Base-by-base conservation (phyloP, 2,329 filamentous ascomycete genomes). In the Colletotrichum karsti region DNA sequence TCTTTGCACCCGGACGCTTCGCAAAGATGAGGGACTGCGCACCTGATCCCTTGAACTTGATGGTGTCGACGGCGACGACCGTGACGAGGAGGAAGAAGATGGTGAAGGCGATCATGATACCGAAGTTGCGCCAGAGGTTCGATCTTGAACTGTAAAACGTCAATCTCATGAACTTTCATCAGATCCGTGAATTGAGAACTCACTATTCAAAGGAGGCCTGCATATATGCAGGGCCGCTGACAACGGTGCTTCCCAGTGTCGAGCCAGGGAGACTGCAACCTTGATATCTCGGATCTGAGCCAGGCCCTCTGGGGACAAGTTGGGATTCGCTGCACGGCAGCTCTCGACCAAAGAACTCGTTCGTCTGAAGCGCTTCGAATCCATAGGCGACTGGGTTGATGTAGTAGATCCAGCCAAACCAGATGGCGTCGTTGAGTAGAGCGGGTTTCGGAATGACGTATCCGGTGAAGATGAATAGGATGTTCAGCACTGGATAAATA, bases 101-200 rank as follows among this genome's bases (percentile, higher is more conserved):
- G 1, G 89, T 87, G 71, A 93, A 96, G 0, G 91, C 93, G 72
- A 95, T 89, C 1, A 96, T 79, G 4, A 95, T 90, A 33, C 91
- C 93, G 73, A 93, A 94, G 76, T 95, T 94, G 4, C 93, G 89
- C 91, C 91, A 93, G 7, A 91, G 79, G 72, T 93, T 86, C 1
- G 80, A 78, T 2, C 85, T 79, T 5, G 79, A 81, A 74, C 67
- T 70, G n/a, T 18, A 13, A 8, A 1, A 2, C 4, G 12, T 65
- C 4, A 67, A 60, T 9, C 33, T 3, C 7, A 13, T 3, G 7
- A 2, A 4, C 8, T 4, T 10, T 1, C 5, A 13, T 46, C 42
- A 4, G 15, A 6, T 24, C 26, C 12, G 10, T 0, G 20, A 44
- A 13, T 2, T 2, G 13, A 10, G 10, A 13, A 5, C 69, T 56